Conservation (phyloP, 306 rosid genomes). For the Trifolium fragiferum region DNA sequence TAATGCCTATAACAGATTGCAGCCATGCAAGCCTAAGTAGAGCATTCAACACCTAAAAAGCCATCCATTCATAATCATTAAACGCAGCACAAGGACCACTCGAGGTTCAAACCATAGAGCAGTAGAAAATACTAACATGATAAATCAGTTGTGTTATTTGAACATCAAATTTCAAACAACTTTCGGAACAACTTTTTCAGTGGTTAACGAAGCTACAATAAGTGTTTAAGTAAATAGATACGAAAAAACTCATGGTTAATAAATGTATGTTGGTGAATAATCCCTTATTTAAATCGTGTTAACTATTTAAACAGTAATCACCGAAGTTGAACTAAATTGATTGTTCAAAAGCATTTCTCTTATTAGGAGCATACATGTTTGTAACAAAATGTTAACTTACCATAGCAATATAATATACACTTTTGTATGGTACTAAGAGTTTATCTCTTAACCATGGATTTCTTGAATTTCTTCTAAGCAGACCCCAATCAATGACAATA, state of each 20-base stretch:
- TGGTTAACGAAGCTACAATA: too few species aligned
- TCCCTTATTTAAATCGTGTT: too few species aligned
- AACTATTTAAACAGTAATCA: too few species aligned
- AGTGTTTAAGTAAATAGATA: too few species aligned
- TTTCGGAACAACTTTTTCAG: too few species aligned
- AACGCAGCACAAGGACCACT: not conserved
- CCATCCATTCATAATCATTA: not conserved
- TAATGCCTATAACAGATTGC: slow-evolving; percentile 70
- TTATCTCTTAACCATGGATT: slow-evolving; percentile 69
- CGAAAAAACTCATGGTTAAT: too few species aligned
- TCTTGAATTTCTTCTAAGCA: slow-evolving; percentile 36
- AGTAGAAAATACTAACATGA: not conserved
- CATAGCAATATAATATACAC: slow-evolving; percentile 72
- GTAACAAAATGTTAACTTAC: slow-evolving; percentile 38
- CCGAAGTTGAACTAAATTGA: too few species aligned
- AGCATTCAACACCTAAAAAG: slow-evolving; percentile 69
- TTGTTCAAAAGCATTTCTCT: too few species aligned
- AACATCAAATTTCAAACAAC: too few species aligned
- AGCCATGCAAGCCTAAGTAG: slow-evolving; percentile 68
- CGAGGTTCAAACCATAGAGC: not conserved
- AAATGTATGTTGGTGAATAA: too few species aligned
- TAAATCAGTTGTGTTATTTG: not conserved
- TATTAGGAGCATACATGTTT: not conserved
- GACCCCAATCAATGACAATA: slow-evolving; percentile 43
- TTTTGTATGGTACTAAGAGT: slow-evolving; percentile 55